These are phyloP conservation scores for Malus hybrid DNA, from an alignment of 331 rosid genomes.

Conservation along the genomic window DNA sequence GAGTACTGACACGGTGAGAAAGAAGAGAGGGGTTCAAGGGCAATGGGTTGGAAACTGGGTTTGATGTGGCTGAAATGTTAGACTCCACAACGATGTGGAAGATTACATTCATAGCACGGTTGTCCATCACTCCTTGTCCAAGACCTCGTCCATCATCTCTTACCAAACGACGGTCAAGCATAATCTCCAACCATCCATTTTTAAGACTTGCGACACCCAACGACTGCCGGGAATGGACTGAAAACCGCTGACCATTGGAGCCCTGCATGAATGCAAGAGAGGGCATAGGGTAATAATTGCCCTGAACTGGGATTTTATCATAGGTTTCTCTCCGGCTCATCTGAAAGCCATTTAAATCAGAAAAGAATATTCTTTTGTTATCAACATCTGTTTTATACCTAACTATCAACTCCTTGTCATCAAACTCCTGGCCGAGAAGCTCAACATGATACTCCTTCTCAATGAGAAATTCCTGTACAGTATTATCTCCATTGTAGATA, in stretches of 20 bases:
- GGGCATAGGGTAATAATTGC: constrained; percentile 96
- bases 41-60: constrained; percentile 38
- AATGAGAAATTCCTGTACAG: constrained; percentile 58
- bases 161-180: constrained; percentile 92
- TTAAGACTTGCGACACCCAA: constrained; percentile 91
- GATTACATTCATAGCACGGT: constrained; percentile 73
- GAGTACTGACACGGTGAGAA: constrained; percentile 66
- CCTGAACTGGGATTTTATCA: constrained; percentile 88
- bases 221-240: constrained; percentile 83
- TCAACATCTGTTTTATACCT: constrained; percentile 77
- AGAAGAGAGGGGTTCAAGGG: constrained; percentile 81
- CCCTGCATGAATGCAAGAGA: constrained; percentile 83
- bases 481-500: constrained; percentile 51
- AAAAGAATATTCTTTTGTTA: constrained; percentile 65
- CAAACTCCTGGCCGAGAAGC: constrained; percentile 50
- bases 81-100: constrained; percentile 74
- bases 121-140: constrained; percentile 97
- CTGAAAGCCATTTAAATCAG: constrained; percentile 93
- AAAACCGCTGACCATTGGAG: constrained; percentile 70
- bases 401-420: constrained; percentile 82
- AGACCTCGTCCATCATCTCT: constrained; percentile 94
- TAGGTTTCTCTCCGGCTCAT: constrained; percentile 96
- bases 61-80: constrained; percentile 51
- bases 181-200: constrained; percentile 89
- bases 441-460: constrained; percentile 99